Percentiles rank a stretch among this genome's conserved stretches.
Conservation (phyloP, 108 stramenopile species). For the Skeletonema costatum region DNA sequence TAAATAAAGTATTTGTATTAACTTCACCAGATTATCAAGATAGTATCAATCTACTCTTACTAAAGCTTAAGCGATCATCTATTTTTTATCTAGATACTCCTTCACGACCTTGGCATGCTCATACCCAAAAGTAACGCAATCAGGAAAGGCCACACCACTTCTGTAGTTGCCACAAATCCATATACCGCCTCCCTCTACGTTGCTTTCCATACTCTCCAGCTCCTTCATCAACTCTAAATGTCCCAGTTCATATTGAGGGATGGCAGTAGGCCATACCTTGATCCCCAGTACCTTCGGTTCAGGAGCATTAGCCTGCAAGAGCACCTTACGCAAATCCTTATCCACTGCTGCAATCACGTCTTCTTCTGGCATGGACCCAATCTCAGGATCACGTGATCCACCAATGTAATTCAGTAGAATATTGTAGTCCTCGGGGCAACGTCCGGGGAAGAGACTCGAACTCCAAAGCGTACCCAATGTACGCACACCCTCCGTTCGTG, state of each 20-base stretch:
- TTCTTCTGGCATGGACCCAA: slow-evolving; percentile 80
- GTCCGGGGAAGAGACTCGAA: slow-evolving; percentile 93
- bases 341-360: slow-evolving; percentile 91
- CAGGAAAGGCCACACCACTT: slow-evolving; percentile 93
- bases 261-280: slow-evolving; percentile 93
- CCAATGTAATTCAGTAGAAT: slow-evolving; percentile 96
- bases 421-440: slow-evolving; percentile 87
- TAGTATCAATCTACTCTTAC: neutral
- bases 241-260: slow-evolving; percentile 91
- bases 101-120: slow-evolving; percentile 82
- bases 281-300: slow-evolving; percentile 82
- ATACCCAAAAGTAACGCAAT: slow-evolving; percentile 94
- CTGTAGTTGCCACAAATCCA: slow-evolving; percentile 93
- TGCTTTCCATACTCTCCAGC: slow-evolving; percentile 55
- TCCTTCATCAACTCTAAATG: slow-evolving; percentile 74
- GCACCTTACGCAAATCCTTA: slow-evolving; percentile 77
- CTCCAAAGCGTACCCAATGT: slow-evolving; percentile 94
- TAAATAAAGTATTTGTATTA: too few species aligned
- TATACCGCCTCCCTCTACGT: slow-evolving; percentile 62
- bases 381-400: slow-evolving; percentile 89
- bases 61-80: neutral
- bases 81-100: slow-evolving; percentile 53
- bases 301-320: slow-evolving; percentile 85
- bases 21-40: too few species aligned
- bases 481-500: slow-evolving; percentile 85